Base-by-base conservation (phyloP, 1,284 basidiomycete genomes). In the Hemileia vastatrix region DNA sequence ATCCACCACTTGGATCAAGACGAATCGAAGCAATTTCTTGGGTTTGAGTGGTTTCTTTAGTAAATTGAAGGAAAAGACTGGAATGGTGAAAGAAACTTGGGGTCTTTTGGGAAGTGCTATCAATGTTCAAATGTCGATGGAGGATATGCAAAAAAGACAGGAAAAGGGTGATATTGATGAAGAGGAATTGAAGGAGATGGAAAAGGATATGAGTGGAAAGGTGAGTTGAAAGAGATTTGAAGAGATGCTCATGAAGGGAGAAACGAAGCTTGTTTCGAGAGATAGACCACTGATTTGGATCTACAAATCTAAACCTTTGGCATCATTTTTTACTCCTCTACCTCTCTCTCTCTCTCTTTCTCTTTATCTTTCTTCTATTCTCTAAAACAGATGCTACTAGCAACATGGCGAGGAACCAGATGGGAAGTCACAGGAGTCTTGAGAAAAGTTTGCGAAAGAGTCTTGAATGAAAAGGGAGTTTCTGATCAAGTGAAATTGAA, bases 191-290 rank as follows among this genome's bases (percentile, higher is more conserved):
- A 82, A 86, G 63, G 87, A 87, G n/a, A 77, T 98, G 48, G 94
- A 96, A 76, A 86, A 88, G 80, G 94, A 97, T 70, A 83, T 98
- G 70, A 94, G 90, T 11, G 90, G 90, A 64, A 95, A 93, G 80
- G 83, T 86, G 65, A 27, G 70, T 61, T 27, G 11, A 19, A n/a
- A n/a, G n/a, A n/a, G n/a, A n/a, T n/a, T n/a, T n/a, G n/a, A n/a
- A n/a, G n/a, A n/a, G n/a, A n/a, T n/a, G n/a, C n/a, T n/a, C n/a
- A n/a, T n/a, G n/a, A n/a, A n/a, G n/a, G n/a, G n/a, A n/a, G n/a
- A n/a, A n/a, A n/a, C n/a, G n/a, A n/a, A n/a, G n/a, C n/a, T n/a
- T n/a, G n/a, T n/a, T n/a, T n/a, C n/a, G n/a, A n/a, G n/a, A n/a
- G n/a, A n/a, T n/a, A n/a, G n/a, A n/a, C n/a, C n/a, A n/a, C n/a